Evolutionary conservation across 176 grass and related monocot species (phyloP).

Genomic region (Olyra latifolia): DNA sequence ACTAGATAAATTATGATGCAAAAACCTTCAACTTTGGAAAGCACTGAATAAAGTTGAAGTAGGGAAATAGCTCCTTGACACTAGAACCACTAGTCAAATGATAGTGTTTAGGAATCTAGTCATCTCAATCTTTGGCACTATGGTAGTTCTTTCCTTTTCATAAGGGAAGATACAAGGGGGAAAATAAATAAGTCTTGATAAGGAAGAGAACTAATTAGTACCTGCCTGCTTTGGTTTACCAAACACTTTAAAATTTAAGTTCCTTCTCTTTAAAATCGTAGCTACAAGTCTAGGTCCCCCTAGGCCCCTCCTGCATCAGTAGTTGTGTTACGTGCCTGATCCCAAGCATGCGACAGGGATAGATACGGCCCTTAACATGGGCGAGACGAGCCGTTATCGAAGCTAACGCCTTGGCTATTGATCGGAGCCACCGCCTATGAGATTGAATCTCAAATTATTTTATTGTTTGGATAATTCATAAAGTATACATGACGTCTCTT

Average conservation of each 20-base stretch:
- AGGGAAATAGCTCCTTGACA: not conserved
- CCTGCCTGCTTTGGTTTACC: not conserved
- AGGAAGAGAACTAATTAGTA: not conserved
- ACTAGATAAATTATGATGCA: slow-evolving; percentile 7
- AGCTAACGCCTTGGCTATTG: too few species aligned
- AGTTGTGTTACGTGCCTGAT: too few species aligned
- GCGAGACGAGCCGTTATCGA: too few species aligned
- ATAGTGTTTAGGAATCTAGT: not conserved
- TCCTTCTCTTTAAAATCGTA: not conserved
- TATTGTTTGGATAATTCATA: too few species aligned
- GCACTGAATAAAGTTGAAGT: not conserved
- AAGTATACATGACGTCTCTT: too few species aligned
- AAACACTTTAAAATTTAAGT: not conserved
- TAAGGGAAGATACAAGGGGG: not conserved
- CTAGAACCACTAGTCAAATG: not conserved
- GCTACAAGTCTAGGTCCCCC: not conserved
- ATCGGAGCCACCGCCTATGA: too few species aligned
- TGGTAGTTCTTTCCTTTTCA: not conserved
- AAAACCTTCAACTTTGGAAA: not conserved
- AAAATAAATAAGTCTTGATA: not conserved
- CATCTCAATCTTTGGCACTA: not conserved
- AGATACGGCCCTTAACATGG: too few species aligned
- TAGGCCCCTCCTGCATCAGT: not conserved
- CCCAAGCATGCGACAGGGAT: too few species aligned
- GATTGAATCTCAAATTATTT: too few species aligned